Evolutionary conservation across 148 eudicot species (phyloP).

Genomic region (Camellia japonica): DNA sequence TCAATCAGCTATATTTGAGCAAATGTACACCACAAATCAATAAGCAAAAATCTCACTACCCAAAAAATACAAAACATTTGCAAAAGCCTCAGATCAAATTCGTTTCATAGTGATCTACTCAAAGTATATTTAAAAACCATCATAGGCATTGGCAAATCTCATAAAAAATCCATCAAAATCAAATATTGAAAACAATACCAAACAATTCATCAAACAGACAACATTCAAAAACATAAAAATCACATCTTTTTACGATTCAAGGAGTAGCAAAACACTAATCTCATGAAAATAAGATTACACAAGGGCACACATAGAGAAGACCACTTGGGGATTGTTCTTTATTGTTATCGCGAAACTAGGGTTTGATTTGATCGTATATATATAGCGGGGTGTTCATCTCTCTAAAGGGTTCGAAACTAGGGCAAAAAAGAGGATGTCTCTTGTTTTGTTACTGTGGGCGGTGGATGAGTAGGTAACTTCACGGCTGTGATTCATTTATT

Average conservation of each 20-base stretch:
- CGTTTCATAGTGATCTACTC: constrained; percentile 1
- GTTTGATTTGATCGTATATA: not conserved
- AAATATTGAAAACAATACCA: not conserved
- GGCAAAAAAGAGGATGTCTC: not conserved
- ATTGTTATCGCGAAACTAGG: not conserved
- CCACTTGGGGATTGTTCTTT: too few species aligned
- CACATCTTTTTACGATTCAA: not conserved
- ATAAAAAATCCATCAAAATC: not conserved
- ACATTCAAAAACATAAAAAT: not conserved
- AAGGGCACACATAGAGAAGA: too few species aligned
- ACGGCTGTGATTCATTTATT: not conserved
- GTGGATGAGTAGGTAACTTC: not conserved
- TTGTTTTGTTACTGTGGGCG: not conserved
- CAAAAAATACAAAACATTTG: too few species aligned
- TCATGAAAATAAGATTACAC: too few species aligned
- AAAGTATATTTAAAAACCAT: constrained; percentile 7
- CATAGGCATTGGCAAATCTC: constrained; percentile 4
- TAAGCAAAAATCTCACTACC: not conserved
- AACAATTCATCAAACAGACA: not conserved
- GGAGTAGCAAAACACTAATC: too few species aligned
- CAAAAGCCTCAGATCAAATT: not conserved
- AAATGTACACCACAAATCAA: not conserved
- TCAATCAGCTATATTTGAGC: not conserved
- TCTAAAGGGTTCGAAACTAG: not conserved
- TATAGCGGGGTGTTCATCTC: not conserved